These are phyloP conservation scores for Xanthoconium purpureum DNA, from an alignment of 768 basidiomycete genomes.

Conservation along the genomic window DNA sequence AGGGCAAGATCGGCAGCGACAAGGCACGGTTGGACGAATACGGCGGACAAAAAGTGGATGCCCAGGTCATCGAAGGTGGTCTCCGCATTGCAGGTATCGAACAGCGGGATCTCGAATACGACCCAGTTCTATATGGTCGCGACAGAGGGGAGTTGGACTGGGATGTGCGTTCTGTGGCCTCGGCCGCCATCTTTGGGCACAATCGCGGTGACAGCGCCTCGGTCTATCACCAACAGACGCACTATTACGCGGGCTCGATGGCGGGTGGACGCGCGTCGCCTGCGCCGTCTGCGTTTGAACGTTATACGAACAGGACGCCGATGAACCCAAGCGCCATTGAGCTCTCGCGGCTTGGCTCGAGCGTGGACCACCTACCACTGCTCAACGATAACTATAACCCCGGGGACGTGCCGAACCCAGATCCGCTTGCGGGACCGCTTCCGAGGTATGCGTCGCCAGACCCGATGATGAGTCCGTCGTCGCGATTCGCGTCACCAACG, in stretches of 20 bases:
- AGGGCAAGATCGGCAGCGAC: constrained; percentile 63
- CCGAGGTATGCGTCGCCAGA: constrained; percentile 25
- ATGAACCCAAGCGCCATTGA: constrained; percentile 44
- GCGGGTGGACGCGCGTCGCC: constrained; percentile 37
- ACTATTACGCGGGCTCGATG: constrained; percentile 36
- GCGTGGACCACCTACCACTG: constrained; percentile 56
- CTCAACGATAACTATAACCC: constrained; percentile 34
- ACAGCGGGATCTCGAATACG: constrained; percentile 79
- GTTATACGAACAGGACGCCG: constrained; percentile 54
- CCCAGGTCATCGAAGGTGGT: constrained; percentile 72
- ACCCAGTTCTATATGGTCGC: constrained; percentile 71
- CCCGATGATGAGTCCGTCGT: constrained; percentile 12
- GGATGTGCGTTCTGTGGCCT: constrained; percentile 77
- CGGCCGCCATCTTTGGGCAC: constrained; percentile 50
- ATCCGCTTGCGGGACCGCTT: constrained; percentile 25
- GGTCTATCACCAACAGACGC: constrained; percentile 40
- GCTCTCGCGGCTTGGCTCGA: constrained; percentile 52
- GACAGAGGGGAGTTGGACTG: constrained; percentile 86
- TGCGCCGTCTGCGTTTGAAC: constrained; percentile 49
- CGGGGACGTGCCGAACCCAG: constrained; percentile 11
- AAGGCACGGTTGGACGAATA: constrained; percentile 72
- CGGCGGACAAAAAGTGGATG: constrained; percentile 72
- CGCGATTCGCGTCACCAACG: constrained; percentile 31
- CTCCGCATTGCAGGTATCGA: constrained; percentile 81
- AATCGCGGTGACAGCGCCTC: constrained; percentile 35